A percentile compares a stretch with the other conserved stretches of the same genome.
Conservation (phyloP, 176 grass and related monocot genomes). For the Avena atlantica region DNA sequence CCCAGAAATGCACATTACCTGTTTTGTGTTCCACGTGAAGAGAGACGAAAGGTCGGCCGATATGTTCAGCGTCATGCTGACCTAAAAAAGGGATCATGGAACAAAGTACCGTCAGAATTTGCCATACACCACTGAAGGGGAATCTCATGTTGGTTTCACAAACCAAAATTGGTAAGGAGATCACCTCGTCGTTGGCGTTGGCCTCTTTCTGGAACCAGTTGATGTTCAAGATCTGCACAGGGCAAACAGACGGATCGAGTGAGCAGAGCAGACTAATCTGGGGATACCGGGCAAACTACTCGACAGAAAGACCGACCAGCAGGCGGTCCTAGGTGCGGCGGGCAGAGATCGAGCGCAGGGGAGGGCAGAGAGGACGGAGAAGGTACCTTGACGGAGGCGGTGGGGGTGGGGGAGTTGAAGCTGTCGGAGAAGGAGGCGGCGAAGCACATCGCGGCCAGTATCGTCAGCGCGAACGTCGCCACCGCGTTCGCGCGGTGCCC, state of each 20-base stretch:
- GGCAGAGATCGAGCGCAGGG: background rate
- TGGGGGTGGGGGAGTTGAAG: slow-evolving; percentile 69
- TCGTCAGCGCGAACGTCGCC: slow-evolving; percentile 83
- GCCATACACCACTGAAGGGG: background rate
- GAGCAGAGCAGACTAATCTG: slow-evolving; percentile 11
- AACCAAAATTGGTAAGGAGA: background rate
- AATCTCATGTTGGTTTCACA: background rate
- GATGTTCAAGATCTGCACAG: slow-evolving; percentile 79
- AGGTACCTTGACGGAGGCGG: slow-evolving; percentile 81
- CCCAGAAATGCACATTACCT: slow-evolving; percentile 54
- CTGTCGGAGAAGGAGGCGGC: slow-evolving; percentile 92
- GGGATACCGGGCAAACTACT: background rate
- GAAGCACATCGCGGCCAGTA: slow-evolving; percentile 91
- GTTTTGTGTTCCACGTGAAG: slow-evolving; percentile 99
- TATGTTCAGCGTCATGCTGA: slow-evolving; percentile 96
- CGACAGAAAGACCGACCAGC: slow-evolving; percentile 14
- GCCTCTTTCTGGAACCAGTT: slow-evolving; percentile 99
- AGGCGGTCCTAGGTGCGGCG: background rate
- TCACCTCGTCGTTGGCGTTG: slow-evolving; percentile 95
- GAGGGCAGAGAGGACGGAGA: background rate
- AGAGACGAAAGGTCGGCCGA: slow-evolving; percentile 91
- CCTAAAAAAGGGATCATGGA: slow-evolving; percentile 50
- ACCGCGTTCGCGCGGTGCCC: slow-evolving; percentile 89
- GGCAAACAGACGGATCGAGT: background rate
- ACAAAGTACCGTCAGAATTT: background rate